phyloP scores from a whole-genome alignment of 768 basidiomycete genomes.

The Steccherinum ochraceum region DNA sequence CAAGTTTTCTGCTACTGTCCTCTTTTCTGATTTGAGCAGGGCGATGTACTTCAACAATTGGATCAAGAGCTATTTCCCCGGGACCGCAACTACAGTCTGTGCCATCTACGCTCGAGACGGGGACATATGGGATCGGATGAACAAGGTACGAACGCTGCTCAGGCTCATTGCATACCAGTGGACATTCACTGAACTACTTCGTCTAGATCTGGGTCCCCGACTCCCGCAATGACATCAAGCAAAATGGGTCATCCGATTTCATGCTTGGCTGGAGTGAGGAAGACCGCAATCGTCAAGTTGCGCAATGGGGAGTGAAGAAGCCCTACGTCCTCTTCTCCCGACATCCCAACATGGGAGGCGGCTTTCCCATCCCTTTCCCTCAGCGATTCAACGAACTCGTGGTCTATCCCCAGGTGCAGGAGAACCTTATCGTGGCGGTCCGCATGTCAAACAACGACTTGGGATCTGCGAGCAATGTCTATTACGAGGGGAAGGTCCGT shows the following conservation, averaged over 20 bases:
- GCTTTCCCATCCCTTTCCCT: not conserved
- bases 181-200: too few species aligned
- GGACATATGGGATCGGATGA: too few species aligned
- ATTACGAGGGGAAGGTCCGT: not conserved
- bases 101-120: too few species aligned
- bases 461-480: not conserved
- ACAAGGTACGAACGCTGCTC: too few species aligned
- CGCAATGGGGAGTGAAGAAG: not conserved
- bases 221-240: too few species aligned
- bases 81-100: too few species aligned
- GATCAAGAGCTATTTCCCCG: too few species aligned
- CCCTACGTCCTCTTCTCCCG: not conserved
- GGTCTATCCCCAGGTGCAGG: slow-evolving; percentile 1
- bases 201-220: too few species aligned
- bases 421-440: not conserved
- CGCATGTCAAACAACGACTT: not conserved
- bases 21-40: too few species aligned
- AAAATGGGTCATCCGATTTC: not conserved
- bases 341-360: slow-evolving; percentile 1
- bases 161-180: too few species aligned
- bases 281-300: not conserved
- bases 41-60: too few species aligned
- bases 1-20: too few species aligned
- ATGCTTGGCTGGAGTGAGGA: not conserved
- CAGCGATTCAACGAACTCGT: slow-evolving; percentile 2